Evolutionary conservation across 2,329 filamentous ascomycete species (phyloP).

Genomic region (Lithohypha guttulata): DNA sequence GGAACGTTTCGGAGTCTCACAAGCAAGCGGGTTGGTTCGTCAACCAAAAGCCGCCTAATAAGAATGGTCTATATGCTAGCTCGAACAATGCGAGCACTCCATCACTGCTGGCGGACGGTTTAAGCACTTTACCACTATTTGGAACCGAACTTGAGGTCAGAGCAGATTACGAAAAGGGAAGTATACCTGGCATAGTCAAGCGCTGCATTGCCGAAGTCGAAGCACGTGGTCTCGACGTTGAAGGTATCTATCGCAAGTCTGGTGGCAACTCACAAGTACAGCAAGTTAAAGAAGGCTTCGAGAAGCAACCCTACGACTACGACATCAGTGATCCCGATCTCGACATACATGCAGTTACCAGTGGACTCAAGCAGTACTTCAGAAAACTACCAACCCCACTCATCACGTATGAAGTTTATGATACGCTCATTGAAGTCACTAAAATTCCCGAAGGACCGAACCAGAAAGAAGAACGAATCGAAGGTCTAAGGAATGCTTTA

Average conservation of each 20-base stretch:
- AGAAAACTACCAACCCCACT: constrained; percentile 80
- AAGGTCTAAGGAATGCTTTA: constrained; percentile 62
- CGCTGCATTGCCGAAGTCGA: constrained; percentile 97
- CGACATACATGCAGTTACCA: constrained; percentile 93
- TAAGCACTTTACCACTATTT: constrained; percentile 44
- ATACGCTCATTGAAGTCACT: constrained; percentile 62
- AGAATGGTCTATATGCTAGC: constrained; percentile 25
- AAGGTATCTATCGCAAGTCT: constrained; percentile 96
- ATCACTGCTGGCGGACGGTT: constrained; percentile 28
- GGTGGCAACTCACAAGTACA: constrained; percentile 88
- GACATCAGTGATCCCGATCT: constrained; percentile 90
- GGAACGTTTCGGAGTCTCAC: constrained; percentile 29
- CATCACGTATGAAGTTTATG: constrained; percentile 87
- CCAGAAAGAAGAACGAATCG: constrained; percentile 56
- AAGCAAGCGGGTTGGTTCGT: constrained; percentile 57
- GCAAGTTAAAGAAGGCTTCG: constrained; percentile 81
- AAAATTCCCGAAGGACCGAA: constrained; percentile 40
- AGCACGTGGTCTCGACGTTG: constrained; percentile 83
- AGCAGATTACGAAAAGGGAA: constrained; percentile 75
- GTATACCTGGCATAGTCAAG: constrained; percentile 82
- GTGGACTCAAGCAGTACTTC: constrained; percentile 95
- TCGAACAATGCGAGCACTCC: constrained; percentile 35
- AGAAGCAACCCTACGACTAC: constrained; percentile 61
- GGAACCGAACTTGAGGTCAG: constrained; percentile 80
- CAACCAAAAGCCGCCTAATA: constrained; percentile 33